These are phyloP conservation scores for Trametes cingulata DNA, from an alignment of 768 basidiomycete species.

Conservation along the genomic window DNA sequence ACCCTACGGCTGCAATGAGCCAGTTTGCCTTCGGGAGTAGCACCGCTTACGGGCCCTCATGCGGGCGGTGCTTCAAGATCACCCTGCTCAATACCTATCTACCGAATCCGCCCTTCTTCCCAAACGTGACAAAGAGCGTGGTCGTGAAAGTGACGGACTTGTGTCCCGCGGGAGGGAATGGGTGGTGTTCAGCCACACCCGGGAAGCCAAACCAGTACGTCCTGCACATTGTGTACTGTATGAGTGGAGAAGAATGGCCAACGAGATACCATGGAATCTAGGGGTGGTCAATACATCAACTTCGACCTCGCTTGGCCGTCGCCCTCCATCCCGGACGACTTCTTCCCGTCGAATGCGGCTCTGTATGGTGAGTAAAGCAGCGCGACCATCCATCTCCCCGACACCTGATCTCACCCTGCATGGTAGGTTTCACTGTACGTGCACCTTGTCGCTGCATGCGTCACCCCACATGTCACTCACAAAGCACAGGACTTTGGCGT, in stretches of 20 bases:
- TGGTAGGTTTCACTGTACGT: conserved; percentile 35
- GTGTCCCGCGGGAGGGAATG: conserved; percentile 61
- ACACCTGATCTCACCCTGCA: conserved; percentile 21
- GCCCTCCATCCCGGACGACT: conserved; percentile 59
- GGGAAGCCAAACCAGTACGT: conserved; percentile 64
- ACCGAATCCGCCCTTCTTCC: conserved; percentile 69
- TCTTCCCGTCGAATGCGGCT: conserved; percentile 71
- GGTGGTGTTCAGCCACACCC: conserved; percentile 73
- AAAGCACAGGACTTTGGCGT: conserved; percentile 69
- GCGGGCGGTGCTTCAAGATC: conserved; percentile 79
- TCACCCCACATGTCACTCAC: background rate
- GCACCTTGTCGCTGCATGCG: too few species aligned
- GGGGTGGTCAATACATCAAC: conserved; percentile 70
- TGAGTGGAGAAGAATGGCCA: background rate
- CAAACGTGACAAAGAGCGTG: conserved; percentile 56
- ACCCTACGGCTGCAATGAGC: conserved; percentile 78
- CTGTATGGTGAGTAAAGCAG: conserved; percentile 64
- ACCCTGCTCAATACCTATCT: conserved; percentile 70
- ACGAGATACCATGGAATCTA: conserved; percentile 31
- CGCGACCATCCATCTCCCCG: conserved; percentile 36
- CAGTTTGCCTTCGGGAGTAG: conserved; percentile 81
- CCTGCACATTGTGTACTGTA: background rate
- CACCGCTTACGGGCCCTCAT: conserved; percentile 67
- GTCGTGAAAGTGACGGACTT: conserved; percentile 81
- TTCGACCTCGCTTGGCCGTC: conserved; percentile 86